Evolutionary conservation across 1,284 basidiomycete species (phyloP), one percentile per base, ranked within the genome.

Genomic region (Pseudozyma hubeiensis): DNA sequence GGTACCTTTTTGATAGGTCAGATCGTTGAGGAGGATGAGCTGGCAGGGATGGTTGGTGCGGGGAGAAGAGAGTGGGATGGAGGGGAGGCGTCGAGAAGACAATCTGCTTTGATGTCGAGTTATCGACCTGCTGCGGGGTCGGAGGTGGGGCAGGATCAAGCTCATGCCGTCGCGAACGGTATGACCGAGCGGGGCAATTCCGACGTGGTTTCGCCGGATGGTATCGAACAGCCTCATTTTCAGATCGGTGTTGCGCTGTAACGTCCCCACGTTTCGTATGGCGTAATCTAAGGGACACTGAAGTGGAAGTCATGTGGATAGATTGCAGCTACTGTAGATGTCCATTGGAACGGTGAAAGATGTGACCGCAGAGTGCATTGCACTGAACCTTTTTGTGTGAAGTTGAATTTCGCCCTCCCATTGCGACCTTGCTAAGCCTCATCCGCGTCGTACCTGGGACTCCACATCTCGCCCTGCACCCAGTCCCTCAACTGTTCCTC

Each of bases 391-490:
- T 24, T 24, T 24, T 24, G 24, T 24, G 24, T 24, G 4, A 24
- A 24, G 24, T 4, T 24, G 24, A 24, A 24, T 4, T 4, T 24
- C 24, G 24, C 24, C 24, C 24, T 24, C 24, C 1, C 24, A 24
- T 24, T 4, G 24, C 24, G 24, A 2, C 4, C 24, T 24, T 1
- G 24, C 24, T 24, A 24, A 16, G 56, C 62, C 16, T 65, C 58
- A 39, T 41, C 19, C 13, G 59, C 35, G 39, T 78, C 71, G 52
- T 84, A 84, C 44, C 51, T 66, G 6, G 82, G 80, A 11, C 46
- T 51, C 80, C 80, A 84, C 82, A 84, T 84, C 45, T 83, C 77
- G 19, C 69, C 70, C 7, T 74, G 50, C 37, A 83, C 73, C 80
- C 80, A 84, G 16, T 76, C 60, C 11, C 64, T 53, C 13, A 84